Conservation (phyloP, 805 yeast species). For the Kazachstania africana region DNA sequence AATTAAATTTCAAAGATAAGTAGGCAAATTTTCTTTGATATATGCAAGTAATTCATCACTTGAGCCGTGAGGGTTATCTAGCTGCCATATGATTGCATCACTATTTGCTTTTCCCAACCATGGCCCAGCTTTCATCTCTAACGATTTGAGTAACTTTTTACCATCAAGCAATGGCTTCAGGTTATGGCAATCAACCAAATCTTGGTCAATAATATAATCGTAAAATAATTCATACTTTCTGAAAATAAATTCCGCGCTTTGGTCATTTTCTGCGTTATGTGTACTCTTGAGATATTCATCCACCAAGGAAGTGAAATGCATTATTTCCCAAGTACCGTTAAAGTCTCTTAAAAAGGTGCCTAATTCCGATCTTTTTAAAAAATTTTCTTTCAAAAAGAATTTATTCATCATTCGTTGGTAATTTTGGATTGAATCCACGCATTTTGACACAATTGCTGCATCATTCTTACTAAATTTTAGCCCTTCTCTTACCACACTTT, state of each 20-base stretch:
- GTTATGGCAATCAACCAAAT: constrained; percentile 21
- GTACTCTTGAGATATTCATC: constrained; percentile 6
- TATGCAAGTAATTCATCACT: constrained; percentile 44
- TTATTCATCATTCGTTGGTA: constrained; percentile 21
- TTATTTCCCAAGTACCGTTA: constrained; percentile 39
- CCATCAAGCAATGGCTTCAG: constrained; percentile 69
- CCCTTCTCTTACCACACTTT: constrained; percentile 53
- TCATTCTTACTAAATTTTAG: constrained; percentile 50
- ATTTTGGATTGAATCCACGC: constrained; percentile 27
- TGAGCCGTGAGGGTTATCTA: constrained; percentile 51
- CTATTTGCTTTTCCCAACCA: constrained; percentile 61
- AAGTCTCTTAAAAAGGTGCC: constrained; percentile 49
- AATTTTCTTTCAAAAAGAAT: constrained; percentile 8
- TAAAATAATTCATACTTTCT: constrained; percentile 27
- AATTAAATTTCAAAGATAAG: constrained; percentile 3
- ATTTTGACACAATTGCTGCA: constrained; percentile 37
- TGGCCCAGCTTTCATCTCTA: constrained; percentile 67
- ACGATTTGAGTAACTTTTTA: constrained; percentile 41
- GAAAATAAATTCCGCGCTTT: constrained; percentile 7
- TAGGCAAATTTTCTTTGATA: constrained; percentile 19
- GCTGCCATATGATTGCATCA: constrained; percentile 58
- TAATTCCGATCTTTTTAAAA: constrained; percentile 38
- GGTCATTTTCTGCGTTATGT: constrained; percentile 3
- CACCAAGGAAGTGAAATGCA: constrained; percentile 28
- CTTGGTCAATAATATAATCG: constrained; percentile 12